These are phyloP conservation scores for Peronospora farinosa DNA, from an alignment of 352 stramenopile species.

Conservation along the genomic window DNA sequence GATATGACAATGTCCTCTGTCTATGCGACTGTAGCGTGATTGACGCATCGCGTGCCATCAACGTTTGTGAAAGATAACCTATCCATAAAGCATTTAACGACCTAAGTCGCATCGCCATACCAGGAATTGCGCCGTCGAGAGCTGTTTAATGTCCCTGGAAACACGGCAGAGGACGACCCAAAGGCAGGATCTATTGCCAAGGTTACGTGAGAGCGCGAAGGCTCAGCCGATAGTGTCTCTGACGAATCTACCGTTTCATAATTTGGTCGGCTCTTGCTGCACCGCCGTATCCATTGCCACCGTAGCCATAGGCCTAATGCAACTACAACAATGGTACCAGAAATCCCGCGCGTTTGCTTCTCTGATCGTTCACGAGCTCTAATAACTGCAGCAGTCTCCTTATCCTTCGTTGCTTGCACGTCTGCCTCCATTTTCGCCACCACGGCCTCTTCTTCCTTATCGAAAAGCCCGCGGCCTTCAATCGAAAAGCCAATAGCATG, in stretches of 20 bases:
- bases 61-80: not conserved
- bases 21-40: too few species aligned
- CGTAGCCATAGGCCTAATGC: slow-evolving; percentile 27
- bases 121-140: slow-evolving; percentile 31
- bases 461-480: slow-evolving; percentile 55
- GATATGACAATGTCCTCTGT: not conserved
- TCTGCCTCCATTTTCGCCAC: slow-evolving; percentile 46
- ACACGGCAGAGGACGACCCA: slow-evolving; percentile 24
- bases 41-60: not conserved
- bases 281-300: slow-evolving; percentile 29
- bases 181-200: slow-evolving; percentile 21
- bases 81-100: slow-evolving; percentile 7
- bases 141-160: slow-evolving; percentile 19
- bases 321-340: slow-evolving; percentile 19
- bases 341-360: slow-evolving; percentile 16
- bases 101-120: slow-evolving; percentile 12
- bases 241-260: slow-evolving; percentile 22
- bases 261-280: slow-evolving; percentile 19
- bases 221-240: slow-evolving; percentile 4
- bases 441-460: slow-evolving; percentile 48
- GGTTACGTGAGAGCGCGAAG: slow-evolving; percentile 17
- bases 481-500: slow-evolving; percentile 79
- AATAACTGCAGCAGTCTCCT: slow-evolving; percentile 29
- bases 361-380: slow-evolving; percentile 18
- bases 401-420: slow-evolving; percentile 29